A percentile compares a stretch with the other conserved stretches of the same genome.
These are phyloP conservation scores for Arthromyces matolae DNA, from an alignment of 768 basidiomycete genomes.

Conservation along the genomic window DNA sequence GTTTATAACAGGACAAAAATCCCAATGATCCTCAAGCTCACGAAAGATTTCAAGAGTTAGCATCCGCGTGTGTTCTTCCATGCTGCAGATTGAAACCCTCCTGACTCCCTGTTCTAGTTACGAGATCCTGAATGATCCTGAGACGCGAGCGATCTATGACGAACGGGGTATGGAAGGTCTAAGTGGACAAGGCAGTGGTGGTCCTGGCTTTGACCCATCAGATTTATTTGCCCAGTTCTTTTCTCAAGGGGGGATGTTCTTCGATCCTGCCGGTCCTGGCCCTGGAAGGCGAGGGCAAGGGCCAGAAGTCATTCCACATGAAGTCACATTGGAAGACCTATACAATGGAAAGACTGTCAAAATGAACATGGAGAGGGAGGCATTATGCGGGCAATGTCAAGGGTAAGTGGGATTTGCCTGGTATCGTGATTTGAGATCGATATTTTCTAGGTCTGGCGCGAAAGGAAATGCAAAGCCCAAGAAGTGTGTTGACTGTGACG, in stretches of 20 bases:
- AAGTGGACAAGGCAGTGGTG: conserved; percentile 39
- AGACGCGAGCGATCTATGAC: conserved; percentile 72
- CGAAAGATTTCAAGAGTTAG: conserved; percentile 85
- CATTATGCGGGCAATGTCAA: conserved; percentile 73
- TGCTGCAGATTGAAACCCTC: conserved; percentile 2
- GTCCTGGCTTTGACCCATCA: conserved; percentile 50
- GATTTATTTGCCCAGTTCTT: conserved; percentile 81
- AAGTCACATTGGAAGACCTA: conserved; percentile 87
- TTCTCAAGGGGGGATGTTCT: conserved; percentile 47
- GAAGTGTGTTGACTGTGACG: conserved; percentile 75
- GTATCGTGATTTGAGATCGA: conserved; percentile 1
- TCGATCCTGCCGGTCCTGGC: conserved; percentile 58
- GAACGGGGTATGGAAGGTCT: conserved; percentile 68
- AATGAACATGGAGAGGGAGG: conserved; percentile 85
- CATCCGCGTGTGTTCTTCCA: conserved; percentile 64
- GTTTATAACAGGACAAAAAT: conserved; percentile 84
- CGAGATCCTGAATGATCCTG: conserved; percentile 72
- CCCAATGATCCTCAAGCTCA: conserved; percentile 83
- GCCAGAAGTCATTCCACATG: conserved; percentile 72
- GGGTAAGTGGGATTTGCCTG: conserved; percentile 69
- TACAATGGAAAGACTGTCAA: conserved; percentile 89
- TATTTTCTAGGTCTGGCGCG: conserved; percentile 65
- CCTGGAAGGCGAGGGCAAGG: conserved; percentile 49
- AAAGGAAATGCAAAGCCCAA: conserved; percentile 83
- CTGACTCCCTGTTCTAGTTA: conserved; percentile 46